Conservation (phyloP, 306 rosid species). For the Dalbergia cultrata region DNA sequence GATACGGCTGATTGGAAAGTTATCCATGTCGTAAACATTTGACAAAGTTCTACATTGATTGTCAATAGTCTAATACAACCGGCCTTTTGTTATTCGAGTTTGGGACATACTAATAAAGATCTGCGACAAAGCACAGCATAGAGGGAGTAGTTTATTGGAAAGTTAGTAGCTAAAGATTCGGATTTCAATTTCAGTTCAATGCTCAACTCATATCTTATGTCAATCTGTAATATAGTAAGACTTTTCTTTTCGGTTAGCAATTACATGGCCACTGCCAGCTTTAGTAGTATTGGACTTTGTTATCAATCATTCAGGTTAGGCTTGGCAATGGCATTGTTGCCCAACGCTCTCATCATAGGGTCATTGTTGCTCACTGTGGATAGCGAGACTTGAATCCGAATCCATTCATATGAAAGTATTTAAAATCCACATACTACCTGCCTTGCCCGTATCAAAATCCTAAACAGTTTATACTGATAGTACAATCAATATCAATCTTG, state of each 20-base stretch:
- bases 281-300: not conserved
- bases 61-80: not conserved
- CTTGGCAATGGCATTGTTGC: not conserved
- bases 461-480: not conserved
- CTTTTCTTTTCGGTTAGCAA: not conserved
- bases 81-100: not conserved
- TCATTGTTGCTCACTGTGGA: not conserved
- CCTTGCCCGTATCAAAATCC: not conserved
- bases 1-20: too few species aligned
- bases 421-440: too few species aligned
- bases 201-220: not conserved
- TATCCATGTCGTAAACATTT: too few species aligned
- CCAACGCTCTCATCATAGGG: not conserved
- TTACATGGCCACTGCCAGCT: not conserved
- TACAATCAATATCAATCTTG: not conserved
- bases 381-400: not conserved
- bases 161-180: constrained; percentile 20
- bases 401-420: not conserved
- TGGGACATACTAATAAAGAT: not conserved
- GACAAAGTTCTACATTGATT: too few species aligned
- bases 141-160: constrained; percentile 2
- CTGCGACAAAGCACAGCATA: not conserved
- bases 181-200: constrained; percentile 33
- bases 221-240: not conserved
- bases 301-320: constrained; percentile 1